Evolutionary conservation across 2,329 filamentous ascomycete species (phyloP), one percentile per base, ranked within the genome.

Genomic region (Pseudogymnoascus sp.): DNA sequence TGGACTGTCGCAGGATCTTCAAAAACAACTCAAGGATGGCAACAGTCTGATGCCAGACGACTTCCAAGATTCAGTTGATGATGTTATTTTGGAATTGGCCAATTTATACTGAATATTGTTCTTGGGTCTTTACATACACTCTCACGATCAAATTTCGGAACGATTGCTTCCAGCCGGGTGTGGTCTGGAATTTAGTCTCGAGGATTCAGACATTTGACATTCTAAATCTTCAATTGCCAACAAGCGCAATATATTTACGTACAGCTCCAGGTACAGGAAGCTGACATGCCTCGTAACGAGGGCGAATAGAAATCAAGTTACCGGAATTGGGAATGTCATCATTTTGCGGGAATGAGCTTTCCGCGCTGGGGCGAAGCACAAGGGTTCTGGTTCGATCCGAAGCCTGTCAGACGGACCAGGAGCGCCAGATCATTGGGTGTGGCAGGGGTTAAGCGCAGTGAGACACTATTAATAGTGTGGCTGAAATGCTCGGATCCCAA

Each of bases 1-100:
- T 7, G 80, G 81, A 3, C 63, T 85, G 66, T 72, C 69, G 39
- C 63, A 59, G 10, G 61, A 64, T 7, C 63, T 70, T 5, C 25
- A 58, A 21, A 64, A 65, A 25, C 31, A 48, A 0, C 61, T 71
- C 35, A 63, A 64, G 8, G 65, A 68, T 61, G 59, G 38, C 48
- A 59, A 67, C 15, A 70, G 70, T n/a, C 63, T 75, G 1, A 71
- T 70, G 2, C 66, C 64, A 2, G 64, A 71, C 15, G 70, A 74
- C 9, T 72, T 83, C 44, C 66, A 68, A 36, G 78, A 79, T 61
- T 73, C 74, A 2, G 70, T 84, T 59, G 76, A 79, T 12, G 81
- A 84, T 68, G 79, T 80, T 15, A 63, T 74, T 7, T 55, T 61
- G 41, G 51, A 48, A 33, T 42, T 63, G 10, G 61, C 59, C 15